Base-by-base conservation (phyloP, 345 rosid genomes). In the Microthlaspi erraticum region DNA sequence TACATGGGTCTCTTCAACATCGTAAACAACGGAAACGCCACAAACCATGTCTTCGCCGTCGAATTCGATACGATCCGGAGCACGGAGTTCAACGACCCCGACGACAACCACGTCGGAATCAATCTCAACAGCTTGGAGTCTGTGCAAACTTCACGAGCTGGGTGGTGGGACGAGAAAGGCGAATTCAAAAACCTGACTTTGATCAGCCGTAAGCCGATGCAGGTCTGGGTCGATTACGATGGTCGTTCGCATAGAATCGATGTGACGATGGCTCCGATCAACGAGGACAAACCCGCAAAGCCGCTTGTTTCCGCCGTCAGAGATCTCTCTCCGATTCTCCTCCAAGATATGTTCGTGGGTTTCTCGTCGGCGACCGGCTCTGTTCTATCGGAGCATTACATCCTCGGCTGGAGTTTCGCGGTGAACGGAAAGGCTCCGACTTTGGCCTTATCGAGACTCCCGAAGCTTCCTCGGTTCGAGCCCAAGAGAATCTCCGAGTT, bases 31-130 rank as follows among this genome's bases (percentile, higher is more conserved):
- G 96, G 96, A 7, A 90, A 93, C 68, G 60, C 6, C 18, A 71
- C 88, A 0, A 86, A 88, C 51, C 80, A 87, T 65, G 53, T 90
- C 3, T 79, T 93, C 55, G 97, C 92, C 0, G 92, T 93, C 2
- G 98, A 90, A 68, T 75, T 93, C 61, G 98, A 93, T 60, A 90
- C 93, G 0, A 92, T 90, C 72, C 74, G 52, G 62, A 90, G 90
- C 66, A 87, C 81, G 12, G 98, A 90, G 80, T 86, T 93, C 60
- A 78, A 80, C 5, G 98, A 91, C 60, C 80, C 72, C 2, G 71
- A 88, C 49, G 96, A 93, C 41, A 93, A 93, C 79, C 98, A 93
- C 65, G 79, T 90, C 12, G 97, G 98, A 5, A 80, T 93, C 68
- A 87, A 93, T 74, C 51, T 93, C 70, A 84, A 93, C 74, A 83